Conservation (phyloP, 345 rosid genomes). For the Litchi chinensis region DNA sequence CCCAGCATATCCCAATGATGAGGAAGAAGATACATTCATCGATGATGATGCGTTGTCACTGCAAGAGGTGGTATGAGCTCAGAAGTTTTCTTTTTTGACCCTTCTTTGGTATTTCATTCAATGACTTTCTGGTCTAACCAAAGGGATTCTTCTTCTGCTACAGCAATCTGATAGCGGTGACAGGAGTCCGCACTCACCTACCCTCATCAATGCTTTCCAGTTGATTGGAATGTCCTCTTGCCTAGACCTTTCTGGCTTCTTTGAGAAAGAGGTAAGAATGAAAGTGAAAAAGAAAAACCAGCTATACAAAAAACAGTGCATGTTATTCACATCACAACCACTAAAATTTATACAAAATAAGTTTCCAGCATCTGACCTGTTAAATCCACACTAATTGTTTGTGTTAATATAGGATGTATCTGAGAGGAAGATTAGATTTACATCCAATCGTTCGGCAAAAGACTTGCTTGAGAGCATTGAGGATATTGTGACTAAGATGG, state of each 20-base stretch:
- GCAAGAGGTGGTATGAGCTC: conserved; percentile 54
- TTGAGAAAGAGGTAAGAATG: conserved; percentile 74
- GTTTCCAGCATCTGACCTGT: neutral
- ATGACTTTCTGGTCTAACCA: neutral
- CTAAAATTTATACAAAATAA: neutral
- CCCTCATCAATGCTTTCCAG: conserved; percentile 82
- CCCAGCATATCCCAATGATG: conserved; percentile 68
- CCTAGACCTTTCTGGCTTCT: conserved; percentile 93
- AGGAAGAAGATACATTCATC: conserved; percentile 57
- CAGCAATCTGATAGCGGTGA: conserved; percentile 58
- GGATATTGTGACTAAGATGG: conserved; percentile 69
- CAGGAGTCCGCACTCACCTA: conserved; percentile 57
- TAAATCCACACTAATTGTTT: neutral
- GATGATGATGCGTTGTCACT: conserved; percentile 60
- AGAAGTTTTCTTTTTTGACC: neutral
- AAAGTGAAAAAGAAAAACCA: conserved; percentile 1
- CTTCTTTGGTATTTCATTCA: neutral
- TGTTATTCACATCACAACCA: neutral
- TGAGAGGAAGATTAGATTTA: conserved; percentile 89
- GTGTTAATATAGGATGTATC: conserved; percentile 59
- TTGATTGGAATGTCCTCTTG: conserved; percentile 95
- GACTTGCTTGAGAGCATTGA: conserved; percentile 81
- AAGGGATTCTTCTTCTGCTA: conserved; percentile 11
- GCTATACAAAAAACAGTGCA: neutral
- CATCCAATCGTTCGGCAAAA: conserved; percentile 72